phyloP scores from a whole-genome alignment of 2,329 filamentous ascomycete species.

The Myriosclerotinia curreyana region DNA sequence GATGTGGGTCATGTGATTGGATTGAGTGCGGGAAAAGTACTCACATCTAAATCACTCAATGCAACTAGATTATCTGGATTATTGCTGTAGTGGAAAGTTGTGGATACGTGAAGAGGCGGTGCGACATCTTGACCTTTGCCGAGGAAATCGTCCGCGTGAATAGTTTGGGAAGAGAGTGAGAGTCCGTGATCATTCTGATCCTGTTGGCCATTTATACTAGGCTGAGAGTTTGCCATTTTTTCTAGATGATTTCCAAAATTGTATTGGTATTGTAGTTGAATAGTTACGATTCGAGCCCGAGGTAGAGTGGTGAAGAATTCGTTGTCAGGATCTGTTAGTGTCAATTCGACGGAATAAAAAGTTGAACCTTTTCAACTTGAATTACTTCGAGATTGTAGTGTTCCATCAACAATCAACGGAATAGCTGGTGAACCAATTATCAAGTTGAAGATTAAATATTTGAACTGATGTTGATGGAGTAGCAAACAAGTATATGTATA shows the following conservation, averaged over 20 bases:
- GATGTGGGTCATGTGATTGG: conserved; percentile 29
- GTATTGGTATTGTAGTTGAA: background rate
- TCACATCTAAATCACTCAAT: conserved; percentile 55
- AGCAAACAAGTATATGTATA: background rate
- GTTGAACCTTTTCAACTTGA: background rate
- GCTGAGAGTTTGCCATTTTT: conserved; percentile 26
- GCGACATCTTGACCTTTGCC: conserved; percentile 76
- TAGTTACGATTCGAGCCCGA: background rate
- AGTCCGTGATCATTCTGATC: conserved; percentile 25
- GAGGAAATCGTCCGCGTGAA: conserved; percentile 79
- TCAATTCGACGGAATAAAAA: background rate
- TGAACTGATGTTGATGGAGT: background rate
- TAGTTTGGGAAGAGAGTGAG: conserved; percentile 62
- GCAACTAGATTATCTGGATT: conserved; percentile 63
- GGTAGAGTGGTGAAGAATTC: background rate
- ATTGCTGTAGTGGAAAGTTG: conserved; percentile 78
- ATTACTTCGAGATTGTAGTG: background rate
- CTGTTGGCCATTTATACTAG: conserved; percentile 25
- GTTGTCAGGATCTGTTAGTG: background rate
- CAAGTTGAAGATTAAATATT: background rate
- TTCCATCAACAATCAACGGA: background rate
- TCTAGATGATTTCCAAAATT: background rate
- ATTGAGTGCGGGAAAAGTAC: conserved; percentile 30
- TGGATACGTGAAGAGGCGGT: conserved; percentile 85
- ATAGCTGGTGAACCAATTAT: background rate